Evolutionary conservation across 2,329 filamentous ascomycete genomes (phyloP).

Genomic region (Xylaria multiplex): DNA sequence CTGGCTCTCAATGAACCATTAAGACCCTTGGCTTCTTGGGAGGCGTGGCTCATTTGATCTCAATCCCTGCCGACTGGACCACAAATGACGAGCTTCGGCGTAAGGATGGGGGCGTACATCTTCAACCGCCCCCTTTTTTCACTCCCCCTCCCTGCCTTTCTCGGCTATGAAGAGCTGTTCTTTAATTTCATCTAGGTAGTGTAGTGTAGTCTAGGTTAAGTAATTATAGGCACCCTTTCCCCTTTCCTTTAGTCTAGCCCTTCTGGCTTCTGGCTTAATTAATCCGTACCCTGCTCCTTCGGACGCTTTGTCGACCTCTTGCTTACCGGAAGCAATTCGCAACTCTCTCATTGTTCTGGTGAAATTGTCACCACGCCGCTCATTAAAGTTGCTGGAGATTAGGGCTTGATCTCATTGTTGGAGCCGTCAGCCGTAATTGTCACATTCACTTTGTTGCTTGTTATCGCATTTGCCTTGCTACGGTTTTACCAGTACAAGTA

Average conservation of each 20-base stretch:
- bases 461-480: conserved; percentile 18
- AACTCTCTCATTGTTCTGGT: conserved; percentile 48
- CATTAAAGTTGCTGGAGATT: conserved; percentile 41
- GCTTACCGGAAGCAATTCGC: conserved; percentile 44
- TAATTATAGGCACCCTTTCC: background rate
- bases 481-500: conserved; percentile 5
- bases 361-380: conserved; percentile 48
- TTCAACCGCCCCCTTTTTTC: conserved; percentile 35
- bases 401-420: conserved; percentile 33
- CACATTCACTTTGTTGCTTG: conserved; percentile 40
- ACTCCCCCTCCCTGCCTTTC: conserved; percentile 36
- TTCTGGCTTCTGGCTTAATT: conserved; percentile 24
- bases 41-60: conserved; percentile 28
- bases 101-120: conserved; percentile 25
- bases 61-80: conserved; percentile 19
- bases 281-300: conserved; percentile 32
- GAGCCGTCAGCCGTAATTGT: conserved; percentile 33
- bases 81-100: conserved; percentile 18
- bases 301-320: conserved; percentile 40
- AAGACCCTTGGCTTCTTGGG: conserved; percentile 26
- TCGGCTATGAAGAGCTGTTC: conserved; percentile 33
- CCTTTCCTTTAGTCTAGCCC: conserved; percentile 22
- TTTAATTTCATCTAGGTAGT: conserved; percentile 42
- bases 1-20: conserved; percentile 10
- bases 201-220: background rate